Evolutionary conservation across 192 early-diverging fungal genomes (phyloP), one percentile per base, ranked within the genome.

Genomic region (Chytriomyces hyalinus): DNA sequence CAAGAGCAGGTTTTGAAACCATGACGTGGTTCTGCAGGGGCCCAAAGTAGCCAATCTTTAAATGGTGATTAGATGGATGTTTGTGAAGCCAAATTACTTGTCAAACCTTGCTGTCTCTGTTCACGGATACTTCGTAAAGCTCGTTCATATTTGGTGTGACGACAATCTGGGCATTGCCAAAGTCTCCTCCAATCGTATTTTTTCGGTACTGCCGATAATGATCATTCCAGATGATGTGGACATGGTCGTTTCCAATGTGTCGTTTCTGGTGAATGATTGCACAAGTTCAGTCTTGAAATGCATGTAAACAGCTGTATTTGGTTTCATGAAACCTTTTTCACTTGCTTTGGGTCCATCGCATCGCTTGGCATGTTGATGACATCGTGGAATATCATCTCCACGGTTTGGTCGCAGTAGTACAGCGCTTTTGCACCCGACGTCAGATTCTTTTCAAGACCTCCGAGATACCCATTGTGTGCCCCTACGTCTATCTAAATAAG

Each of bases 141-240:
- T 89, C 92, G 45, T 93, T 90, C 26, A 85, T 79, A 9, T 94
- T 81, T 2, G 97, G 97, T 2, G 92, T 93, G 5, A 99, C 89
- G 47, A 95, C 87, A 50, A 99, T 98, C 75, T 94, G 90, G 0
- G 93, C 96, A 72, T 99, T 99, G 43, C 96, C 97, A 87, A 98
- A 99, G 80, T 98, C 97, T 63, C 97, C 97, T 5, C 94, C 94
- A 62, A 99, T 98, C 0, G 97, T 99, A 47, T 88, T 89, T 20
- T 90, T 88, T 44, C 92, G 85, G 80, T 97, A 99, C 46, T 94
- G 92, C 73, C 94, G 87, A 49, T 87, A 83, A 67, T 97, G 94
- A 79, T 99, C 97, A 79, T 97, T 98, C 96, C 96, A 99, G 9
- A 99, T 87, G 62, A 99, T 95, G 75, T 99, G 97, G 6, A 99